Conservation (phyloP, 805 yeast species). For the Yarrowia keelungensis region DNA sequence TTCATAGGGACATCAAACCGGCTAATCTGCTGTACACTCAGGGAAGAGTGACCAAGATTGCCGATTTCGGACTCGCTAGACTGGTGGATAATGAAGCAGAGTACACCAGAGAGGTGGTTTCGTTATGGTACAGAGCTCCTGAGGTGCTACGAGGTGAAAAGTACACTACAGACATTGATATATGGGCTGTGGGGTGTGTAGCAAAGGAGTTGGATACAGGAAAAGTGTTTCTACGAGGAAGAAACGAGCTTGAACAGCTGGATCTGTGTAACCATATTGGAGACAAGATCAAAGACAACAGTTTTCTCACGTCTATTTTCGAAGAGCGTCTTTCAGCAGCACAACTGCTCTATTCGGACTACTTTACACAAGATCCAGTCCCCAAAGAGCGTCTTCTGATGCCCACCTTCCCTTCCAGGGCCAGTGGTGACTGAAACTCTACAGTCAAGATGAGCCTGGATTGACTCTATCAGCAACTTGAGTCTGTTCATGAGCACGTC, state of each 20-base stretch:
- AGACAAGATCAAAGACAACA: background rate
- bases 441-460: background rate
- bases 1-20: conserved; percentile 93
- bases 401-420: conserved; percentile 28
- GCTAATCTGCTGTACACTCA: conserved; percentile 81
- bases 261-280: background rate
- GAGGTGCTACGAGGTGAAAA: conserved; percentile 5
- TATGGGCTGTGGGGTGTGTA: conserved; percentile 28
- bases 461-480: background rate
- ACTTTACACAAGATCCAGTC: conserved; percentile 12
- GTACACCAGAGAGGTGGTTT: conserved; percentile 27
- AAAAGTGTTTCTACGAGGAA: conserved; percentile 1
- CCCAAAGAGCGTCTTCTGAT: conserved; percentile 20
- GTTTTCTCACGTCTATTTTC: background rate
- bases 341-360: background rate
- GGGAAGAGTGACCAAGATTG: conserved; percentile 79
- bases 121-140: conserved; percentile 31
- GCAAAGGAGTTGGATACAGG: background rate
- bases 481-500: background rate
- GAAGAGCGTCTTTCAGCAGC: conserved; percentile 8
- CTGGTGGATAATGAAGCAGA: conserved; percentile 53
- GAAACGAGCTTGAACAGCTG: conserved; percentile 18
- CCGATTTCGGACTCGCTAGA: conserved; percentile 97
- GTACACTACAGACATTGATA: background rate
- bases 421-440: conserved; percentile 15